A percentile compares a stretch with the other conserved stretches of the same genome.
Conservation (phyloP, 352 stramenopile genomes). For the Phytopythium boreale region DNA sequence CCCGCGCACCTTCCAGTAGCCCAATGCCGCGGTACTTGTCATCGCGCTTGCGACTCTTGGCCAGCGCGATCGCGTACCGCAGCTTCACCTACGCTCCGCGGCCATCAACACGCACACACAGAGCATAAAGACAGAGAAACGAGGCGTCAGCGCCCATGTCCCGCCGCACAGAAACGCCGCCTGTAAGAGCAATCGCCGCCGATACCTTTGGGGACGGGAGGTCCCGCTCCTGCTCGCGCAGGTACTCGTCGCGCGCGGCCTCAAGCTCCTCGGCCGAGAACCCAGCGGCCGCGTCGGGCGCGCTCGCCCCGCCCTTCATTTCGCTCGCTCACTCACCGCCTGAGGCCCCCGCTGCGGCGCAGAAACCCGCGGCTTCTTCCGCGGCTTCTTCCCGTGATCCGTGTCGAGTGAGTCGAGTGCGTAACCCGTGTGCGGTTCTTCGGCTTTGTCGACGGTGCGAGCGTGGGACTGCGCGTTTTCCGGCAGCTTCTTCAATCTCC, state of each 20-base stretch:
- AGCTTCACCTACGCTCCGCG: slow-evolving; percentile 48
- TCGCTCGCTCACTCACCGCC: slow-evolving; percentile 11
- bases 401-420: no score
- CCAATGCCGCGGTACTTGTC: slow-evolving; percentile 73
- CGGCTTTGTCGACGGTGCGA: background rate
- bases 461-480: slow-evolving; percentile 1
- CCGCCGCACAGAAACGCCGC: background rate
- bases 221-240: slow-evolving; percentile 76
- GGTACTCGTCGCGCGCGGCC: slow-evolving; percentile 66
- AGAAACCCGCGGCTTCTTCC: no score
- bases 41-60: slow-evolving; percentile 77
- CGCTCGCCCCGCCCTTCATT: slow-evolving; percentile 22
- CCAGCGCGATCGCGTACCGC: slow-evolving; percentile 64
- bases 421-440: background rate
- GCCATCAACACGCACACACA: background rate
- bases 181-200: background rate
- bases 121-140: background rate
- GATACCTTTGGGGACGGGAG: slow-evolving; percentile 52
- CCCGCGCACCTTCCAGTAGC: slow-evolving; percentile 55
- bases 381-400: no score
- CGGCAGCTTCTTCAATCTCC: slow-evolving; percentile 1
- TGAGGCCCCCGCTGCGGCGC: background rate
- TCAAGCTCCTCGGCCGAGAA: slow-evolving; percentile 76
- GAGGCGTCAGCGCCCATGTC: background rate
- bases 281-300: slow-evolving; percentile 44